Evolutionary conservation across 768 basidiomycete genomes (phyloP), one percentile per base, ranked within the genome.

Genomic region (Suillus subalutaceus): DNA sequence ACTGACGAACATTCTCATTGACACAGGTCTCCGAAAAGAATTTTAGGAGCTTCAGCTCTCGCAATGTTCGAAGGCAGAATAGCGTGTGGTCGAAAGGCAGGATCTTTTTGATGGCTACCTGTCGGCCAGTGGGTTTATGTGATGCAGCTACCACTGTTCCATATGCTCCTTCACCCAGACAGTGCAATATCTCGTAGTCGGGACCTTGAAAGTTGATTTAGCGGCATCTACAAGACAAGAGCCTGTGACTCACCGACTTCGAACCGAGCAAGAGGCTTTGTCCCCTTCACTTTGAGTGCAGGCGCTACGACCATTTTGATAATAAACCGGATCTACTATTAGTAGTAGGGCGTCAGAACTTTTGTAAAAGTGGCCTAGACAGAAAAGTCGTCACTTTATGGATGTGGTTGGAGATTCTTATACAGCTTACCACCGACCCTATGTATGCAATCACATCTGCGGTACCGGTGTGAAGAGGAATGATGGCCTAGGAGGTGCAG

Each of bases 21-120:
- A 92, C 81, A 71, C 90, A 92, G 55, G 85, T 84, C 70, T 90
- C 90, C 6, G 90, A 90, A 79, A 93, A 91, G 82, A 92, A 92
- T 75, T 90, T 91, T 75, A 92, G 84, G 23, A 97, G 83, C 80
- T 97, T 97, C 76, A 97, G 84, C 80, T 97, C 96, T 67, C 96
- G 86, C 62, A 97, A 81, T 2, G 96, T 98, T 66, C 91, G 85
- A 74, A 97, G 80, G 72, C 92, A 94, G 81, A 96, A 97, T 77
- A 97, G 84, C 40, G 93, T 90, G 75, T 97, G 96, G 73, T 97
- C 96, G 77, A 97, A 97, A 10, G 95, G 96, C 50, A 92, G 88
- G 72, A 97, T 91, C 80, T 94, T 95, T 86, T 97, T 98, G 81
- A 97, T 96, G 52, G 96, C 96, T 18, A 98, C 94, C 75, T 93